These are phyloP conservation scores for Rhizoctonia solani DNA, from an alignment of 1,284 basidiomycete genomes.

Conservation along the genomic window DNA sequence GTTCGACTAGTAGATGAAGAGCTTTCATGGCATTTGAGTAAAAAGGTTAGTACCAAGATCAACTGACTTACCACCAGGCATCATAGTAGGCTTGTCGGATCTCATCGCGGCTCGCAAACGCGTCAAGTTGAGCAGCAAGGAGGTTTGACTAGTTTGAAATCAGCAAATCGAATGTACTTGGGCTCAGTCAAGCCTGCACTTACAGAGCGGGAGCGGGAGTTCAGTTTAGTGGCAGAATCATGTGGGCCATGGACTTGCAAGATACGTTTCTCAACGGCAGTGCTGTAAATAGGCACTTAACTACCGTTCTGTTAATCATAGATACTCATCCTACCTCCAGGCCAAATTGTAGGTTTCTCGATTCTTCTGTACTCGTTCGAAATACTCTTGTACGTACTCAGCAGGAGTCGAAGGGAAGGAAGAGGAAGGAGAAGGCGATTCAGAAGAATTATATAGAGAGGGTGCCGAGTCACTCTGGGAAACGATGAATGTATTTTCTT, in stretches of 20 bases:
- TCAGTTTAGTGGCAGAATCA: constrained; percentile 5
- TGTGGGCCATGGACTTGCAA: constrained; percentile 1
- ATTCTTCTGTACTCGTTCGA: constrained; percentile 1
- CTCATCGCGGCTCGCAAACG: neutral
- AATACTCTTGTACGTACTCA: constrained; percentile 18
- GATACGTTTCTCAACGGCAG: constrained; percentile 4
- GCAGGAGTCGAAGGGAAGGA: constrained; percentile 5
- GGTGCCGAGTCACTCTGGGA: constrained; percentile 13
- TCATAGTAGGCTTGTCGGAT: constrained; percentile 3
- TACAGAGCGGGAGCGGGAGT: neutral
- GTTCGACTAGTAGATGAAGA: too few species aligned
- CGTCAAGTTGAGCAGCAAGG: constrained; percentile 4
- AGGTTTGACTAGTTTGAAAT: neutral
- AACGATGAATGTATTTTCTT: neutral
- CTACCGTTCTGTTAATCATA: neutral
- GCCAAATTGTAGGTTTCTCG: constrained; percentile 11
- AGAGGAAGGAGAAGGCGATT: neutral
- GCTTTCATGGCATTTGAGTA: too few species aligned
- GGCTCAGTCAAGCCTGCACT: neutral
- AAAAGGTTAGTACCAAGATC: too few species aligned
- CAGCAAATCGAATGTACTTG: neutral
- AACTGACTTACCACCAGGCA: constrained; percentile 19
- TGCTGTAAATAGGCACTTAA: neutral
- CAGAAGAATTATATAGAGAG: neutral
- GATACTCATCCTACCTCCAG: constrained; percentile 1